These are phyloP conservation scores for Apophysomyces variabilis DNA, from an alignment of 371 early-diverging fungal genomes.

Conservation along the genomic window DNA sequence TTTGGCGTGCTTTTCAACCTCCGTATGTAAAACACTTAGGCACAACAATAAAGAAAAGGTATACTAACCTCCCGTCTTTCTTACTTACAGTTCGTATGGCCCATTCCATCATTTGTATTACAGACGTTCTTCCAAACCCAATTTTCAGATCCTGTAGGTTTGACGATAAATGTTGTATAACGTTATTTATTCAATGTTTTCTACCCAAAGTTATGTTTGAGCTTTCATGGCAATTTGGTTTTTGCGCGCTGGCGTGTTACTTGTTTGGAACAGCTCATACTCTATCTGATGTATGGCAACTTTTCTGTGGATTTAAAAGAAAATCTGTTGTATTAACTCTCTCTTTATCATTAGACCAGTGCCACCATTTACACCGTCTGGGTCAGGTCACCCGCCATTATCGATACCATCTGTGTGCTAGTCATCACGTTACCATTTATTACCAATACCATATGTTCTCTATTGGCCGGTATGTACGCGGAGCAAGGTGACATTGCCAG, in stretches of 20 bases:
- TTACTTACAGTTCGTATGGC: constrained; percentile 35
- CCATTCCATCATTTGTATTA: constrained; percentile 24
- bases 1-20: constrained; percentile 25
- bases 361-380: constrained; percentile 24
- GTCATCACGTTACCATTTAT: constrained; percentile 33
- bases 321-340: background rate
- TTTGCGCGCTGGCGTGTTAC: constrained; percentile 42
- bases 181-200: too few relatives aligned
- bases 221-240: constrained; percentile 47
- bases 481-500: constrained; percentile 17
- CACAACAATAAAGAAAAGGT: background rate
- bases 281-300: constrained; percentile 35
- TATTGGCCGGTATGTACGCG: constrained; percentile 35
- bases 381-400: constrained; percentile 22
- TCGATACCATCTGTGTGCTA: constrained; percentile 26
- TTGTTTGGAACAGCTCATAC: constrained; percentile 48
- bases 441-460: constrained; percentile 36
- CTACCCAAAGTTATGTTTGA: constrained; percentile 36
- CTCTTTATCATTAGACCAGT: constrained; percentile 26
- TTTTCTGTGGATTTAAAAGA: background rate
- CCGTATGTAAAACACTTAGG: constrained; percentile 10
- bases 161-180: background rate
- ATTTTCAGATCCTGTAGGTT: constrained; percentile 4
- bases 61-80: background rate
- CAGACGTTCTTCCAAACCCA: background rate